Evolutionary conservation across 257 asterid genomes (phyloP), one percentile per base, ranked within the genome.

Genomic region (Mitragyna speciosa): DNA sequence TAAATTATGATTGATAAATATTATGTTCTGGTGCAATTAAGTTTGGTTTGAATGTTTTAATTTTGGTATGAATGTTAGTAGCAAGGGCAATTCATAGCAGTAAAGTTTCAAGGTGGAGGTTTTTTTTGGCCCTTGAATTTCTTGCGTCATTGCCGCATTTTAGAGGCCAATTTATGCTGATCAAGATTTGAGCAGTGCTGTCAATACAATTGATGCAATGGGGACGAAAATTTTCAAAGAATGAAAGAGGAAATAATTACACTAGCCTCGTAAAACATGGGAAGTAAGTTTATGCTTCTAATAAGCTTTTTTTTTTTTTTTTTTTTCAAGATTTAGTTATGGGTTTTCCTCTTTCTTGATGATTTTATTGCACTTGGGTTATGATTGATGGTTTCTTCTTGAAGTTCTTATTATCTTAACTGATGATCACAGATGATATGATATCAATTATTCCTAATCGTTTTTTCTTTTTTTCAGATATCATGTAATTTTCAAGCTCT

Each of bases 41-140:
- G n/a, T n/a, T n/a, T n/a, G n/a, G n/a, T n/a, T n/a, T n/a, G n/a
- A n/a, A n/a, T n/a, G n/a, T n/a, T n/a, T n/a, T n/a, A n/a, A 15
- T 49, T 43, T 49, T 49, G 20, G 15, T 49, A 73, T 73, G 61
- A 36, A 73, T 80, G 83, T 80, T 73, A 28, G 72, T 70, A 17
- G 12, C 51, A 14, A 73, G 19, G 47, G 71, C 78, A 39, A 19
- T 72, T 19, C 30, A 26, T 8, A 12, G 54, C n/a, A n/a, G n/a
- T 49, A 63, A 72, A 12, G 31, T 67, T 8, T 66, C 76, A 16
- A 65, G 58, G 54, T 22, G 78, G 6, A 24, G 20, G 19, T 6
- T 48, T 28, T 33, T 24, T 64, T 22, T 43, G 11, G 49, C 73
- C 65, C 20, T 26, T 30, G 5, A 54, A 31, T 43, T 15, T 76